Conservation (phyloP, 2,329 filamentous ascomycete genomes). For the Xenosphaeropsis pyriputrescens region DNA sequence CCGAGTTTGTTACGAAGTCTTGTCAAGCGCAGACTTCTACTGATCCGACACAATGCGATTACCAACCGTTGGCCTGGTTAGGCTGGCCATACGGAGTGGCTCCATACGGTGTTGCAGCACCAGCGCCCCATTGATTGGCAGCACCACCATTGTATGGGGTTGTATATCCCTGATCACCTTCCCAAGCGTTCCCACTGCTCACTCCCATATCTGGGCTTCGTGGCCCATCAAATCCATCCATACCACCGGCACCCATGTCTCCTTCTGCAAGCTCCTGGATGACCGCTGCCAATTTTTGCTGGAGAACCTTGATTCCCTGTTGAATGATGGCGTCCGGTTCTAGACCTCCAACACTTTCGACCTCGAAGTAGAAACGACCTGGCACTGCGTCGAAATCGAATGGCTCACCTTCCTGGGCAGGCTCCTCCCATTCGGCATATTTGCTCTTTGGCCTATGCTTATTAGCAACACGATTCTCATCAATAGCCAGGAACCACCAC, state of each 20-base stretch:
- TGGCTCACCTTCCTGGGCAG: conserved; percentile 64
- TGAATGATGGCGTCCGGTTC: conserved; percentile 84
- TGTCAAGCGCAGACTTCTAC: neutral
- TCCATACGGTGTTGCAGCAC: conserved; percentile 38
- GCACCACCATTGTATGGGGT: conserved; percentile 50
- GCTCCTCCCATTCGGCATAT: conserved; percentile 68
- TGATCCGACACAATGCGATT: conserved; percentile 2
- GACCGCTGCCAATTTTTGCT: conserved; percentile 76
- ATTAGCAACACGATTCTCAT: conserved; percentile 1
- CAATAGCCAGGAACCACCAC: neutral
- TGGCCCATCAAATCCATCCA: conserved; percentile 41
- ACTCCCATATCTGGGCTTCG: conserved; percentile 47
- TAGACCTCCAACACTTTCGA: conserved; percentile 78
- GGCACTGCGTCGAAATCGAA: conserved; percentile 89
- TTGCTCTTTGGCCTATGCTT: conserved; percentile 59
- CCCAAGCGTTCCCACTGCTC: conserved; percentile 40
- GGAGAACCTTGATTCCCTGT: conserved; percentile 75
- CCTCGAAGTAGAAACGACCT: conserved; percentile 78
- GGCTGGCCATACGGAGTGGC: conserved; percentile 44
- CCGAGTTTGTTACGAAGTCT: no score
- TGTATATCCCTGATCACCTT: conserved; percentile 47
- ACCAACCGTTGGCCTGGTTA: conserved; percentile 12
- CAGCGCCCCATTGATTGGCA: conserved; percentile 52
- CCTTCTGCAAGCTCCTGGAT: conserved; percentile 49
- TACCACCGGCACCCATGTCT: conserved; percentile 37